Evolutionary conservation across 2,329 filamentous ascomycete genomes (phyloP), one percentile per base, ranked within the genome.

Genomic region (Decorospora gaudefroyi): DNA sequence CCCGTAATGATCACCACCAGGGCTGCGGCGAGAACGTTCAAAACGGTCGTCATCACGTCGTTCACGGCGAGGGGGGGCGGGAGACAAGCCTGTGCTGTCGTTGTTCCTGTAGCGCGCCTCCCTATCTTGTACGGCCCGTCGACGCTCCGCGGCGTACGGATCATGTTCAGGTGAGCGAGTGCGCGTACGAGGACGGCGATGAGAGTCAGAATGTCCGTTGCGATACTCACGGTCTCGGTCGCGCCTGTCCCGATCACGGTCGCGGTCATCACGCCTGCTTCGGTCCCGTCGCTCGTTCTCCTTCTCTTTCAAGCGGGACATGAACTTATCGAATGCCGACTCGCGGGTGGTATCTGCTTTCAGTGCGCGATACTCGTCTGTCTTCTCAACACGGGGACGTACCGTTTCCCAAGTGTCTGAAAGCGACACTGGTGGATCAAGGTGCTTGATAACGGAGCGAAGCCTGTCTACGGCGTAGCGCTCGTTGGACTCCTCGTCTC

Each of bases 141-240:
- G 87, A 55, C 93, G 85, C 68, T 99, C 93, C 48, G 91, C 93
- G 72, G 97, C 93, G 71, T 99, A 99, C 13, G 89, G 83, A 73
- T 99, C 91, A 46, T 83, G 82, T 71, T 97, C 93, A n/a, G 90
- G 91, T 59, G 87, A 91, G 61, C 90, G 89, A 66, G 88, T 95
- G 59, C 83, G 82, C 59, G 88, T 79, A 55, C 75, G 75, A 52
- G 70, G 69, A 54, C 73, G 69, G 42, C 69, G 69, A 36, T 69
- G 65, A 47, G 69, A 65, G 46, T 67, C 64, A 49, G 61, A 56
- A 60, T 73, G 65, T 38, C 68, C 67, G 49, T 70, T 69, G 35
- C 71, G 68, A 55, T 70, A 69, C 59, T 69, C 67, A 62, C 66
- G 64, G 52, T 72, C 67, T 55, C 62, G 61, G 30, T 71, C 66